These are phyloP conservation scores for Linnemannia schmuckeri DNA, from an alignment of 192 early-diverging fungal genomes.

Conservation along the genomic window DNA sequence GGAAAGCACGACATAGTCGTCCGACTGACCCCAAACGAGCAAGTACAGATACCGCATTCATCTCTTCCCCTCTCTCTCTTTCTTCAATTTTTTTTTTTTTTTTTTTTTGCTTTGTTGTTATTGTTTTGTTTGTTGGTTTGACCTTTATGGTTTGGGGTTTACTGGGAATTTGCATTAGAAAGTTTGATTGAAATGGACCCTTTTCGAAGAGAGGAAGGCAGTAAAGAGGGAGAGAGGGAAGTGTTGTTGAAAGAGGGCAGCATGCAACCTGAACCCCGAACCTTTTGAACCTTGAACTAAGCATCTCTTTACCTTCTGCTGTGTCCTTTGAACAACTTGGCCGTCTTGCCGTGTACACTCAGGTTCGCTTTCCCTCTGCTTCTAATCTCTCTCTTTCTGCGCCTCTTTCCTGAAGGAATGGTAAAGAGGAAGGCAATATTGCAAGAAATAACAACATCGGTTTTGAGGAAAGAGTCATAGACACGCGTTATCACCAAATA, in stretches of 20 bases:
- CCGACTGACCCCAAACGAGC: not conserved
- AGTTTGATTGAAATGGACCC: not conserved
- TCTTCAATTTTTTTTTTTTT: not conserved
- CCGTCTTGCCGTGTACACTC: not conserved
- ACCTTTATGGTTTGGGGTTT: not conserved
- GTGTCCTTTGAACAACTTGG: not conserved
- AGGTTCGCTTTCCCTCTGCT: not conserved
- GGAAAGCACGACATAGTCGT: not conserved
- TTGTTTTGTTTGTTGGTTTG: not conserved
- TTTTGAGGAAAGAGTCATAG: not conserved
- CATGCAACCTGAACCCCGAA: no score
- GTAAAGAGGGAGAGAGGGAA: not conserved
- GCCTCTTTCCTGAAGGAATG: not conserved
- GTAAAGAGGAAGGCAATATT: not conserved
- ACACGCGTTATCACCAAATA: not conserved
- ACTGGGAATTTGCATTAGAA: not conserved
- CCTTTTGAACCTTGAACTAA: not conserved
- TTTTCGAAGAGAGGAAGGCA: not conserved
- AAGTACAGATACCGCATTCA: not conserved
- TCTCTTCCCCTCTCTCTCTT: not conserved
- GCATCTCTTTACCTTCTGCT: not conserved
- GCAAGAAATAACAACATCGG: not conserved
- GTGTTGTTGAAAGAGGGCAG: not conserved
- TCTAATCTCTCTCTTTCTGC: not conserved
- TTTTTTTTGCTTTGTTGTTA: not conserved